phyloP scores from a whole-genome alignment of 1,139 yeast species.

The Groenewaldozyma sp. region DNA sequence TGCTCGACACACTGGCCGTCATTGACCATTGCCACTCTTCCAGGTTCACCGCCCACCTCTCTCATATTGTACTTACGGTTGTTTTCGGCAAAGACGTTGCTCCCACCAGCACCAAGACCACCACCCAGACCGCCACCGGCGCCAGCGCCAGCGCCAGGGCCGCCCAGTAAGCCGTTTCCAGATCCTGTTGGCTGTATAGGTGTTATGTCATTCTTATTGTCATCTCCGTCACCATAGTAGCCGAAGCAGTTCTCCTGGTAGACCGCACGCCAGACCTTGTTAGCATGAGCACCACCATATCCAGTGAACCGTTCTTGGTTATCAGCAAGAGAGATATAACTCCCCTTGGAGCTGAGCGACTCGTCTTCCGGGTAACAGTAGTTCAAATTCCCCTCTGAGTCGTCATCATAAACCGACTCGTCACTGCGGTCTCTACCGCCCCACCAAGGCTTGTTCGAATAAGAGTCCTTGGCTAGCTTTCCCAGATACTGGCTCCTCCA shows the following conservation, averaged over 20 bases:
- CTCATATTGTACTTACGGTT: slow-evolving; percentile 19
- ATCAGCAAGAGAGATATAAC: slow-evolving; percentile 72
- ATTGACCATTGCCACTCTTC: slow-evolving; percentile 25
- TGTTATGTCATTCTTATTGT: slow-evolving; percentile 3
- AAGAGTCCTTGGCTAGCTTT: slow-evolving; percentile 39
- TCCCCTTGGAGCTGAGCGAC: slow-evolving; percentile 40
- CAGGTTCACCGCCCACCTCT: slow-evolving; percentile 26
- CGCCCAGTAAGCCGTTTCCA: not conserved
- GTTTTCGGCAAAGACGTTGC: slow-evolving; percentile 18
- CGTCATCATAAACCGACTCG: slow-evolving; percentile 3
- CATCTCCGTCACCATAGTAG: slow-evolving; percentile 36
- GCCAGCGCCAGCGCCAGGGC: not conserved
- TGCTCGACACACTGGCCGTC: slow-evolving; percentile 60
- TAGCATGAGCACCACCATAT: slow-evolving; percentile 85
- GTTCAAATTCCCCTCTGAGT: slow-evolving; percentile 26
- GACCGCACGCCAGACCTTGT: slow-evolving; percentile 87
- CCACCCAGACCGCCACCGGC: slow-evolving; percentile 9
- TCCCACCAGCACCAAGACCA: slow-evolving; percentile 16
- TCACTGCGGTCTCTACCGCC: slow-evolving; percentile 4
- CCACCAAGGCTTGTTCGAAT: slow-evolving; percentile 26
- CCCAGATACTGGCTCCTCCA: slow-evolving; percentile 74
- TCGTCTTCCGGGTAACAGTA: slow-evolving; percentile 58
- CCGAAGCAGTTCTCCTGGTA: slow-evolving; percentile 85
- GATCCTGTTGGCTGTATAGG: slow-evolving; percentile 2
- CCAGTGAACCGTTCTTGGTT: slow-evolving; percentile 98